Conservation (phyloP, 768 basidiomycete genomes). For the Scleroderma bovista region DNA sequence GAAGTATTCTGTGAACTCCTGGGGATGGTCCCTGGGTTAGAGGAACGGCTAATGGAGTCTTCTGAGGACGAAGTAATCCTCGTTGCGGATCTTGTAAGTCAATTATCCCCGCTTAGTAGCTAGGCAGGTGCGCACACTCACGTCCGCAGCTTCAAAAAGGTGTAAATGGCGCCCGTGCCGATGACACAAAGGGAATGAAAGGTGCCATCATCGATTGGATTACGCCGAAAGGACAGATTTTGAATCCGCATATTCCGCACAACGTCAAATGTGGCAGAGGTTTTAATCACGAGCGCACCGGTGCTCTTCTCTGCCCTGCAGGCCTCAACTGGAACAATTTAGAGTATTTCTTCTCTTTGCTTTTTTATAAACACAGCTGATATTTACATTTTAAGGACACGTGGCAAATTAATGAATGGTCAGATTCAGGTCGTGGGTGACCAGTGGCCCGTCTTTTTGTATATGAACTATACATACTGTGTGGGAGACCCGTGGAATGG, state of each 20-base stretch:
- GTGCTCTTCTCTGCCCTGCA: constrained; percentile 24
- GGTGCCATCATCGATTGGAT: constrained; percentile 19
- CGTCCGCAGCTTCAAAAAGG: too few species aligned
- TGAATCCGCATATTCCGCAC: constrained; percentile 11
- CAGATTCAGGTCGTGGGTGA: constrained; percentile 6
- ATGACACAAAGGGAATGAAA: constrained; percentile 18
- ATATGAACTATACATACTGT: constrained; percentile 14
- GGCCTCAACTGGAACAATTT: constrained; percentile 22
- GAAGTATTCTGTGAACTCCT: too few species aligned
- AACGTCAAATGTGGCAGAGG: constrained; percentile 18
- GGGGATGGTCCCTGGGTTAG: too few species aligned
- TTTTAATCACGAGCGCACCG: too few species aligned
- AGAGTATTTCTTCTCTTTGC: constrained; percentile 2
- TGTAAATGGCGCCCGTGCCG: too few species aligned
- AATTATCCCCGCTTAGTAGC: too few species aligned
- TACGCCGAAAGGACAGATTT: constrained; percentile 7
- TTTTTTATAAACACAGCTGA: not conserved
- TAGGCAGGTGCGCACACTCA: too few species aligned
- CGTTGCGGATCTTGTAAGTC: too few species aligned
- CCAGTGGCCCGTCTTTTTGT: constrained; percentile 17
- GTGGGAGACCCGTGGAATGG: too few species aligned
- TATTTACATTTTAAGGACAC: not conserved
- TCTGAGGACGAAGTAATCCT: too few species aligned
- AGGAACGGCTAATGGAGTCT: too few species aligned
- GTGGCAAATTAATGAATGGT: constrained; percentile 5